Evolutionary conservation across 441 rosid species (phyloP).

Genomic region (Euphorbia celastroides): DNA sequence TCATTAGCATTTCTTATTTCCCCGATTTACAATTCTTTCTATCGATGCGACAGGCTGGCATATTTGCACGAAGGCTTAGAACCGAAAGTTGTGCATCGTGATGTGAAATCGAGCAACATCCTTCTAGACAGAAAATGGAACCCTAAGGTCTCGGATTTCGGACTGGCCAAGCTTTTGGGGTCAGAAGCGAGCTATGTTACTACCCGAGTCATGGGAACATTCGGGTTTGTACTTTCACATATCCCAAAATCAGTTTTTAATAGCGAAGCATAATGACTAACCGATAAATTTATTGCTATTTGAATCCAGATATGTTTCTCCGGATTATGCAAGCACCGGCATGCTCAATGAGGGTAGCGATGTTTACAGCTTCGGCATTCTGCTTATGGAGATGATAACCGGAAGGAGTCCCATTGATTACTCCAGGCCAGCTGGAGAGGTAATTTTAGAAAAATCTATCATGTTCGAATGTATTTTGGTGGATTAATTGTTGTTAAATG

Average conservation of each 20-base stretch:
- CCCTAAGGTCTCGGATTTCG: conserved; percentile 89
- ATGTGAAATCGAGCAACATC: conserved; percentile 93
- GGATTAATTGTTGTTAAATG: not conserved
- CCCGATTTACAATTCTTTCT: not conserved
- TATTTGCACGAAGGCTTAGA: conserved; percentile 96
- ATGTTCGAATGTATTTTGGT: not conserved
- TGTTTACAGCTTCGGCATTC: conserved; percentile 90
- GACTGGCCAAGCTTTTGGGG: conserved; percentile 89
- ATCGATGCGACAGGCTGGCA: conserved; percentile 52
- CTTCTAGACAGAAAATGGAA: conserved; percentile 86
- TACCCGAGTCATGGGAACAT: conserved; percentile 98
- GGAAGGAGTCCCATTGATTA: conserved; percentile 91
- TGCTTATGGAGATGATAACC: conserved; percentile 90
- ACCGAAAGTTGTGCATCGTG: conserved; percentile 97
- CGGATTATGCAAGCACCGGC: conserved; percentile 96
- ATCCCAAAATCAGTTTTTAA: not conserved
- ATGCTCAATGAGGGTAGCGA: conserved; percentile 97
- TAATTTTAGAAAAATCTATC: conserved; percentile 17
- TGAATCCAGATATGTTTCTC: conserved; percentile 76
- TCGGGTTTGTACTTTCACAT: conserved; percentile 50
- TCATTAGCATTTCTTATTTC: not conserved
- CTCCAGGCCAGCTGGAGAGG: conserved; percentile 92
- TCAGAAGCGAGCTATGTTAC: conserved; percentile 89
- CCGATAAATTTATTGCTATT: not conserved
- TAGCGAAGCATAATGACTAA: not conserved